Evolutionary conservation across 768 basidiomycete species (phyloP).

Genomic region (Naganishia randhawae): DNA sequence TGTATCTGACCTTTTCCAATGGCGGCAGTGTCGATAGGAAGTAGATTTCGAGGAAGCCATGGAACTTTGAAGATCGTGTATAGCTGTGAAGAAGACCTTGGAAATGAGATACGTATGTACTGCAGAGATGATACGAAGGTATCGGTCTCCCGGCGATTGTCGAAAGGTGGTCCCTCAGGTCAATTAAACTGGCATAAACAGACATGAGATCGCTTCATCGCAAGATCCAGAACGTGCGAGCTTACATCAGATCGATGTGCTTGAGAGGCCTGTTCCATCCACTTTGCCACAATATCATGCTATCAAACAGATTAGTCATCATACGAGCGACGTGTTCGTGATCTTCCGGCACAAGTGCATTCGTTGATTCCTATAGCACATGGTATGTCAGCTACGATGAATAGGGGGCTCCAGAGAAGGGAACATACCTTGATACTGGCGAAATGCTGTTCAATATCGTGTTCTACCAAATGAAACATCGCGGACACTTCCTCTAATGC

Average conservation of each 20-base stretch:
- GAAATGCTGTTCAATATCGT: constrained; percentile 39
- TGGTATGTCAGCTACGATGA: neutral
- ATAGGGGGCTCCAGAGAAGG: constrained; percentile 20
- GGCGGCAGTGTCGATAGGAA: constrained; percentile 36
- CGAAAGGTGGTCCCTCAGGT: constrained; percentile 24
- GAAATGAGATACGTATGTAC: constrained; percentile 37
- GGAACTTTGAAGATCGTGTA: constrained; percentile 38
- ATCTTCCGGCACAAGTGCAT: neutral
- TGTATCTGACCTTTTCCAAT: constrained; percentile 28
- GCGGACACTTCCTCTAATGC: constrained; percentile 37
- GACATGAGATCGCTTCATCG: neutral
- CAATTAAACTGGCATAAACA: neutral
- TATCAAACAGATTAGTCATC: constrained; percentile 41
- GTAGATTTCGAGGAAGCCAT: constrained; percentile 37
- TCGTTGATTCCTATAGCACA: neutral
- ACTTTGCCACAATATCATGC: constrained; percentile 42
- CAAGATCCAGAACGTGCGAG: neutral
- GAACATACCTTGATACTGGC: constrained; percentile 31
- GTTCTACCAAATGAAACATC: constrained; percentile 37
- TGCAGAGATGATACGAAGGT: constrained; percentile 4
- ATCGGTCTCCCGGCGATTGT: constrained; percentile 30
- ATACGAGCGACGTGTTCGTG: constrained; percentile 5
- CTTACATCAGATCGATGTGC: constrained; percentile 36
- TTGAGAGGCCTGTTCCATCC: constrained; percentile 42
- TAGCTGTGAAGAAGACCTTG: constrained; percentile 40